Base-by-base conservation (phyloP, 179 eudicot species). In the Drosera spatulata region DNA sequence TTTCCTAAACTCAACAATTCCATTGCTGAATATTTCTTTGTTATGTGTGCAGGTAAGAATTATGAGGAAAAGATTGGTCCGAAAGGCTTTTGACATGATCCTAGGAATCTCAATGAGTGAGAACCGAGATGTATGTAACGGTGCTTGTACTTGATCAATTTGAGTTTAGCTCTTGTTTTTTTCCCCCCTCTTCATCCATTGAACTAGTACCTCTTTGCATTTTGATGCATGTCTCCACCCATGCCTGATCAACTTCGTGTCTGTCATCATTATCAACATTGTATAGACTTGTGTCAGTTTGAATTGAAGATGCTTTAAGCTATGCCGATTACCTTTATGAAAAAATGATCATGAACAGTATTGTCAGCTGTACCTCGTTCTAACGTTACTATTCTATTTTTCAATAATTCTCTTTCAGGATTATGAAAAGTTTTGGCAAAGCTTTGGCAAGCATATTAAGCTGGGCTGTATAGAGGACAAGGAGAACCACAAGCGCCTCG, bases 1-100 rank as follows among this genome's bases (percentile, higher is more conserved):
- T 4, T 11, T 43, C 3, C 5, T 38, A 8, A 39, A 44, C 13
- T 44, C 47, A 53, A 58, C 13, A 39, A 3, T 14, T 58, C 58
- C 33, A 22, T 22, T 22, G 33, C 33, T 22, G 33, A 22, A 22
- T 22, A 22, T 22, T 22, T 22, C 33, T 22, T 22, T 22, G 33
- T 22, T 22, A 22, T 22, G 14, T n/a, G 48, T 67, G 50, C 77
- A 91, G 96, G 98, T 91, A 51, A 77, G 98, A 53, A 91, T 91
- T 58, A 91, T 93, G 96, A 78, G 80, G 70, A 89, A 86, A 69
- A 83, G 96, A 56, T 70, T 93, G 81, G 95, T 93, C 42, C 77
- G 86, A 56, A 93, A 93, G 81, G 91, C 99, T 41, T 93, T 93
- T 66, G 99, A 93, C 73, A 93, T 93, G 99, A 89, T 93, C 66